Base-by-base conservation (phyloP, 2,329 filamentous ascomycete genomes). In the Septoria petroselini region DNA sequence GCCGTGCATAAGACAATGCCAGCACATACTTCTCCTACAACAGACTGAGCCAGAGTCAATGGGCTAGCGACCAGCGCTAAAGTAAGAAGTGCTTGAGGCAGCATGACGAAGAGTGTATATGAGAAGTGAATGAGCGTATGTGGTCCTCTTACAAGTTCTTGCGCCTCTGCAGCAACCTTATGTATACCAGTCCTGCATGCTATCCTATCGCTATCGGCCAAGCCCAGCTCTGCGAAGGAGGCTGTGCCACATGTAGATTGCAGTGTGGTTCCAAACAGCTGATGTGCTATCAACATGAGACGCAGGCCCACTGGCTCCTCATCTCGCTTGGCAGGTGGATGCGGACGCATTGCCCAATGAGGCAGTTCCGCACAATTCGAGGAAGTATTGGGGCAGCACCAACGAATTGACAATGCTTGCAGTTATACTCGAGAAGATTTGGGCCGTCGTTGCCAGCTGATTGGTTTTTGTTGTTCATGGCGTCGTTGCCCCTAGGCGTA, bases 21-120 rank as follows among this genome's bases (percentile, higher is more conserved):
- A n/a, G n/a, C n/a, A n/a, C n/a, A n/a, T n/a, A n/a, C n/a, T 29
- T 71, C 58, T 11, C 69, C 69, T n/a, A 48, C 44, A 14, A 59
- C 57, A 29, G 41, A 33, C 23, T 43, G 44, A 37, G 52, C 46
- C 23, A 48, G 35, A 19, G 47, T 14, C 12, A 41, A 18, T 37
- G 51, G 48, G 75, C 80, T 18, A 80, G 79, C 17, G 79, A 74
- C 60, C 81, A 84, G 31, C 80, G 80, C 14, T 70, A 74, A 40
- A 63, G 73, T 25, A 69, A 76, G 35, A 18, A 52, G 34, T 4
- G 39, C 25, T 23, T 25, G 14, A 12, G 50, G 34, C 35, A 48
- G 30, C 50, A 48, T 52, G 35, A n/a, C 27, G 12, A 33, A 42
- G 12, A 37, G 38, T 18, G 31, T 15, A 38, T 31, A 34, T 7